Evolutionary conservation across 345 rosid species (phyloP), one percentile per base, ranked within the genome.

Genomic region (Eucalyptus tenuipes): DNA sequence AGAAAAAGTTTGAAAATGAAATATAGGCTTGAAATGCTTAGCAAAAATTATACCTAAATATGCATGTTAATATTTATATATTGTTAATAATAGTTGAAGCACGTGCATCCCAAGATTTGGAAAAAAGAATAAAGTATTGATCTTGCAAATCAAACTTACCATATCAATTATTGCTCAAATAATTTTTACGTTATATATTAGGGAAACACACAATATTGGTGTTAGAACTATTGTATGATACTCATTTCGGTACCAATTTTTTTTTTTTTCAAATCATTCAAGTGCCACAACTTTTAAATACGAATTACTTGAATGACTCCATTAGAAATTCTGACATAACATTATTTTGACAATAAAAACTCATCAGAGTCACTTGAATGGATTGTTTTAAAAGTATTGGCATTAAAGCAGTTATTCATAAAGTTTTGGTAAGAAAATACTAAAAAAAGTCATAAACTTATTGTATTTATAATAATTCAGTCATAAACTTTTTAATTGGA

Each of bases 381-480:
- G 66, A 25, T 25, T 27, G 1, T 59, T 59, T 59, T 59, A 12
- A 59, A 57, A 25, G 29, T 59, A 24, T 59, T 25, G 1, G 29
- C 66, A 59, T 25, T 59, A n/a, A n/a, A n/a, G n/a, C n/a, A n/a
- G n/a, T n/a, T n/a, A n/a, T n/a, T n/a, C n/a, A n/a, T n/a, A n/a
- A n/a, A n/a, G n/a, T n/a, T n/a, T n/a, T n/a, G n/a, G n/a, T n/a
- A n/a, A n/a, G n/a, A n/a, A n/a, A n/a, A n/a, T n/a, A n/a, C n/a
- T n/a, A n/a, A n/a, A n/a, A n/a, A n/a, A n/a, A n/a, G n/a, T n/a
- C n/a, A n/a, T n/a, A n/a, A n/a, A 52, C 24, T 52, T 52, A 7
- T 52, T 52, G 8, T 52, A 52, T 52, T 18, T 52, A 1, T 52
- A 52, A 0, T 1, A 52, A 18, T 52, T 52, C 2, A 1, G 0